Conservation (phyloP, 23 red algal genomes). For the Gracilaria gracilis region DNA sequence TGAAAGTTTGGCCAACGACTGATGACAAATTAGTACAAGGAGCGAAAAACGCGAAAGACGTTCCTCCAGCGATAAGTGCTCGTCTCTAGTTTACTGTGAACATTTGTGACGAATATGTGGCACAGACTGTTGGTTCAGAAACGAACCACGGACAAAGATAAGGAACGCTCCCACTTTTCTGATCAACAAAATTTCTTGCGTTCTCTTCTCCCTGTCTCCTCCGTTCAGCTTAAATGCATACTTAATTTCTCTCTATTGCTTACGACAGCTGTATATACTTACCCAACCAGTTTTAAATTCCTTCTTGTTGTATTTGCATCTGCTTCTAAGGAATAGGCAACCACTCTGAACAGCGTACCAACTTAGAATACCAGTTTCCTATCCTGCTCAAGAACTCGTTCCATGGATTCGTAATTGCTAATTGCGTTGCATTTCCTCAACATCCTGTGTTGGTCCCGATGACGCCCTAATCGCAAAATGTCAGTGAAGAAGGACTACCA, state of each 20-base stretch:
- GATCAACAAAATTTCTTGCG: neutral
- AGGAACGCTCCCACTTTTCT: neutral
- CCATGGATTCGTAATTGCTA: constrained; percentile 34
- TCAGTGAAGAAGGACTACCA: constrained; percentile 57
- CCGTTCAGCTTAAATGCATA: neutral
- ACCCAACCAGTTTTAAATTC: neutral
- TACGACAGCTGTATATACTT: neutral
- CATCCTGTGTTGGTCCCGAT: neutral
- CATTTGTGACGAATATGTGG: neutral
- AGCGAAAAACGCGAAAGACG: constrained; percentile 11
- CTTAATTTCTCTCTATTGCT: neutral
- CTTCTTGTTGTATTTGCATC: constrained; percentile 6
- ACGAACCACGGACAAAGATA: neutral
- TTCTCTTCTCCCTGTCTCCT: too few species aligned
- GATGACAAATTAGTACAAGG: neutral
- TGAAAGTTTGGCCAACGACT: constrained; percentile 79
- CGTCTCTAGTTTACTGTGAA: constrained; percentile 29
- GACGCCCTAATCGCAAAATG: neutral
- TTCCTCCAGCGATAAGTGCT: constrained; percentile 52
- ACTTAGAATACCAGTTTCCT: constrained; percentile 2
- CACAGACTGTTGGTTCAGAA: neutral
- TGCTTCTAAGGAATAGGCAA: constrained; percentile 5
- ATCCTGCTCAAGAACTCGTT: neutral
- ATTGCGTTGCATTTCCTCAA: constrained; percentile 1
- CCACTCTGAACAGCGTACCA: constrained; percentile 10